Evolutionary conservation across 108 stramenopile species (phyloP).

Genomic region (Nitzschia sp.): DNA sequence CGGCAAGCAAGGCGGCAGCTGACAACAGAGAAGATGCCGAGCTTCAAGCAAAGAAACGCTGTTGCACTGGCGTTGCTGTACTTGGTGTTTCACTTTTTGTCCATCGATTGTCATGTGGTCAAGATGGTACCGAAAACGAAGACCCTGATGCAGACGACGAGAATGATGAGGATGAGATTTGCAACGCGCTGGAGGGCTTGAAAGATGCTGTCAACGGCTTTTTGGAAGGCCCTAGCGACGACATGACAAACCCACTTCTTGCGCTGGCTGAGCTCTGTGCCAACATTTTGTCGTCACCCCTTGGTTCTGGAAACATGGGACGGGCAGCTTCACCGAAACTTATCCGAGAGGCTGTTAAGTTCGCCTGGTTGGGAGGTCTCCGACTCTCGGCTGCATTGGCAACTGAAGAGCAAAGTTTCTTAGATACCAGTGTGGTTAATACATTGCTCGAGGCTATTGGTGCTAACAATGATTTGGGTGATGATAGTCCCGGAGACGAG

Average conservation of each 20-base stretch:
- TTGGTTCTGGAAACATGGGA: constrained; percentile 57
- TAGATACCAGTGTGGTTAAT: constrained; percentile 56
- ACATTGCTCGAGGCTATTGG: constrained; percentile 66
- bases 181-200: constrained; percentile 60
- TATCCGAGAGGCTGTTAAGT: constrained; percentile 67
- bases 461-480: constrained; percentile 18
- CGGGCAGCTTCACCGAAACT: constrained; percentile 70
- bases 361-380: constrained; percentile 65
- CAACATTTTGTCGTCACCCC: constrained; percentile 64
- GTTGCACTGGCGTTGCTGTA: constrained; percentile 42
- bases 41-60: constrained; percentile 41
- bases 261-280: constrained; percentile 60
- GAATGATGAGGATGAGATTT: constrained; percentile 58
- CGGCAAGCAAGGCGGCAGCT: constrained; percentile 11
- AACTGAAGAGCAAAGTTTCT: constrained; percentile 30
- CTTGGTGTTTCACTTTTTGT: constrained; percentile 53
- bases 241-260: constrained; percentile 52
- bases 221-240: constrained; percentile 23
- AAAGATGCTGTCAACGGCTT: constrained; percentile 39
- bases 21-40: constrained; percentile 25
- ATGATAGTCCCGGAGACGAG: background rate
- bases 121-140: constrained; percentile 39
- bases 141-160: constrained; percentile 67
- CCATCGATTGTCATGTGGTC: constrained; percentile 56
- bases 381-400: constrained; percentile 23